Evolutionary conservation across 2,329 filamentous ascomycete species (phyloP).

Genomic region (Akanthomyces lecanii): DNA sequence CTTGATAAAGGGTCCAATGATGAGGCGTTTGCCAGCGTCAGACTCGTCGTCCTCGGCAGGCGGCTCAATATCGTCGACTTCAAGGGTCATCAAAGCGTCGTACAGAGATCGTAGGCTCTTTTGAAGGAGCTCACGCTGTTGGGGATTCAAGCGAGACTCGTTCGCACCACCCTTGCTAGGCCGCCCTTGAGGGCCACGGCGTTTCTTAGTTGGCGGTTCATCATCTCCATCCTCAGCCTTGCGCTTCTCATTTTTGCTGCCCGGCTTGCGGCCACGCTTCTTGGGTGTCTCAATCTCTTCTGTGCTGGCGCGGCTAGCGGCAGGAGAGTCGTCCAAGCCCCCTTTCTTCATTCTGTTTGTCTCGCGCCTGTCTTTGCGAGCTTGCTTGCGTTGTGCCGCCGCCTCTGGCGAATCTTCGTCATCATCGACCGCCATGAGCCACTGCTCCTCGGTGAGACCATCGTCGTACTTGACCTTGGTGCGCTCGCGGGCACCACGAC

Average conservation of each 20-base stretch:
- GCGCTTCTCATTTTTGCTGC: constrained; percentile 73
- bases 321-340: constrained; percentile 64
- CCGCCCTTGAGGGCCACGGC: constrained; percentile 65
- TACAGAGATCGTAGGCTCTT: constrained; percentile 72
- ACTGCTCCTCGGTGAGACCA: constrained; percentile 96
- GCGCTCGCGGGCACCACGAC: constrained; percentile 90
- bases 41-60: constrained; percentile 54
- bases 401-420: constrained; percentile 93
- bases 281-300: constrained; percentile 74
- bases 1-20: constrained; percentile 92
- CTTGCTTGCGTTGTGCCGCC: constrained; percentile 84
- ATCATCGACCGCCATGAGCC: constrained; percentile 96
- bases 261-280: constrained; percentile 80
- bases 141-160: constrained; percentile 52
- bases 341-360: constrained; percentile 66
- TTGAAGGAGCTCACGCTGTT: constrained; percentile 74
- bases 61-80: constrained; percentile 67
- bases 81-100: constrained; percentile 76
- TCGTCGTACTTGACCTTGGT: constrained; percentile 95
- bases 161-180: constrained; percentile 51
- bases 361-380: constrained; percentile 74
- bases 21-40: constrained; percentile 63
- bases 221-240: constrained; percentile 78
- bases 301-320: constrained; percentile 74
- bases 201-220: constrained; percentile 74